Base-by-base conservation (phyloP, 305 asterid genomes). In the Rubia tinctorum region DNA sequence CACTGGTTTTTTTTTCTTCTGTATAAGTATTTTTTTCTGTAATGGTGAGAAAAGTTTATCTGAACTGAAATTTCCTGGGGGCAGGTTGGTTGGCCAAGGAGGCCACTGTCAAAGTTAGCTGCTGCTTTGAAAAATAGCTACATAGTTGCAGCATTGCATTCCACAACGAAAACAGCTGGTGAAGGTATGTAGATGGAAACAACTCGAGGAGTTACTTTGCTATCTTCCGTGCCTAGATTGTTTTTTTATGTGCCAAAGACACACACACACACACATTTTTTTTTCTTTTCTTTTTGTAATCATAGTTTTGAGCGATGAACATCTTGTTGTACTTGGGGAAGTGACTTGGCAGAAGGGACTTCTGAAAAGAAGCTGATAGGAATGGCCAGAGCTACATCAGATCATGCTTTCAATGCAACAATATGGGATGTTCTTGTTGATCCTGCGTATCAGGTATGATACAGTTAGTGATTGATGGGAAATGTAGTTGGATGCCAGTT, bases 361-460 rank as follows among this genome's bases (percentile, higher is more conserved):
- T 86, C 72, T 77, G 87, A 89, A 83, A 92, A 85, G 90, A 88
- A 78, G 90, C 88, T 95, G 84, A 91, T 95, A 76, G 98, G 96
- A 80, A 95, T 95, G 97, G 99, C 98, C 39, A 91, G 99, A 4
- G 99, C 99, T 77, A 95, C 98, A 66, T 95, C 98, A 67, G 99
- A 95, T 82, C 99, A 95, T 81, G 99, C 89, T 76, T 95, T 95
- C 89, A 95, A 95, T 84, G 99, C 99, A 66, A 95, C 99, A 62
- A 92, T 95, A 59, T 95, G 99, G 99, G 99, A 95, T 86, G 99
- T 95, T 81, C 96, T 95, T 66, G 98, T 95, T 73, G 98, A 95
- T 82, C 99, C 99, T 84, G 76, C 96, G 49, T 92, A 95, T 87
- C 98, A 92, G 96, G 99, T 95, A 82, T 43, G 27, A 42, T 58